These are phyloP conservation scores for Cadophora luteo-olivacea DNA, from an alignment of 2,329 filamentous ascomycete species.

Conservation along the genomic window DNA sequence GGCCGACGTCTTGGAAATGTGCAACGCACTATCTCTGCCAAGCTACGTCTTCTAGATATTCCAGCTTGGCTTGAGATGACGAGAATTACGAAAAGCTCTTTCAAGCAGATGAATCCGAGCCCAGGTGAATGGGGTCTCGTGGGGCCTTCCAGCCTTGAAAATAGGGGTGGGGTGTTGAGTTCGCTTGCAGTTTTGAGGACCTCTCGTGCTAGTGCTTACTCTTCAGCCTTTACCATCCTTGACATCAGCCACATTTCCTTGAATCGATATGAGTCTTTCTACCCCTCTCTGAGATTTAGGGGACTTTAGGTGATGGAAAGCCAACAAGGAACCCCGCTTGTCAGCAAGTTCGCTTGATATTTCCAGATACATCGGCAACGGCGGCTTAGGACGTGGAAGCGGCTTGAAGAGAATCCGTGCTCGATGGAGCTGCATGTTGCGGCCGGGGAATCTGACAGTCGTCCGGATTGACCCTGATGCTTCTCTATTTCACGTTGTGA, in stretches of 20 bases:
- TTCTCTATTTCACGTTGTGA: not conserved
- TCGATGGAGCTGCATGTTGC: slow-evolving; percentile 13
- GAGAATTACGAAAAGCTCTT: not conserved
- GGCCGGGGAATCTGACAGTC: not conserved
- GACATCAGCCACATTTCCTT: slow-evolving; percentile 30
- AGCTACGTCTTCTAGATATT: not conserved
- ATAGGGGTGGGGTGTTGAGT: slow-evolving; percentile 25
- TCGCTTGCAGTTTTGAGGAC: slow-evolving; percentile 22
- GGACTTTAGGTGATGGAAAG: slow-evolving; percentile 13
- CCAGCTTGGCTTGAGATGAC: not conserved
- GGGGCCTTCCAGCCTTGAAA: slow-evolving; percentile 28
- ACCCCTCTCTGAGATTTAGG: slow-evolving; percentile 23
- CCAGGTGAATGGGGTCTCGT: slow-evolving; percentile 17
- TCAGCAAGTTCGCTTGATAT: slow-evolving; percentile 36
- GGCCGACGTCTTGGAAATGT: slow-evolving; percentile 22
- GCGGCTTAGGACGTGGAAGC: not conserved
- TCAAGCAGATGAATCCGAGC: slow-evolving; percentile 11
- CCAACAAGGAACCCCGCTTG: slow-evolving; percentile 27
- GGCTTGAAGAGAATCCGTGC: not conserved
- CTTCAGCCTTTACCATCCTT: slow-evolving; percentile 36
- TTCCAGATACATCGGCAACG: slow-evolving; percentile 21
- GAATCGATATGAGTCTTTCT: slow-evolving; percentile 24
- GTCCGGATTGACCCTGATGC: not conserved
- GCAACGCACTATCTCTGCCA: slow-evolving; percentile 8
- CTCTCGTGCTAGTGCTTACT: slow-evolving; percentile 41